A percentile compares a stretch with the other conserved stretches of the same genome.
Conservation (phyloP, 495 filamentous ascomycete genomes). For the Penicillium angulare region DNA sequence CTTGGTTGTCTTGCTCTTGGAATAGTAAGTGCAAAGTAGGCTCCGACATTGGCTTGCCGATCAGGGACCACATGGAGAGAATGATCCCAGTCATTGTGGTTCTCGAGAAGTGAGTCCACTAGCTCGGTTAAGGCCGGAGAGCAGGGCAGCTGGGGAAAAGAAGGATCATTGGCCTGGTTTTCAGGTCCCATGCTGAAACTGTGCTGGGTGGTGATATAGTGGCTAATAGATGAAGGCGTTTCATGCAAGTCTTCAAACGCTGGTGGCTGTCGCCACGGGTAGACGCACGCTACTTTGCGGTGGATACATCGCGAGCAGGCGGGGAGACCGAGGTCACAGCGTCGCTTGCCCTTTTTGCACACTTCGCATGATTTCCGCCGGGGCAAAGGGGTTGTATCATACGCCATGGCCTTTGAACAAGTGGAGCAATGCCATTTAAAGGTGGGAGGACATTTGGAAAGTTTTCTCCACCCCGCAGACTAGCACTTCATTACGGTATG, state of each 20-base stretch:
- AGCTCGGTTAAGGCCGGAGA: background rate
- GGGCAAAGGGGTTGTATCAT: conserved; percentile 28
- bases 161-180: too few species aligned
- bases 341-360: conserved; percentile 54
- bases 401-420: background rate
- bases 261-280: conserved; percentile 29
- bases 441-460: too few species aligned
- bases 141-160: background rate
- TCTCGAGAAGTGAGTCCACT: background rate
- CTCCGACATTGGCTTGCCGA: background rate
- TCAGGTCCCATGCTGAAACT: background rate
- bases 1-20: conserved; percentile 5
- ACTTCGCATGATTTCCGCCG: conserved; percentile 51
- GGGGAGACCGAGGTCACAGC: conserved; percentile 49
- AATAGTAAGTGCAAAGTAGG: background rate
- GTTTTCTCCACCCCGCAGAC: background rate
- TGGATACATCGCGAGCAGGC: conserved; percentile 47
- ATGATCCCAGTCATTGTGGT: background rate
- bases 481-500: background rate
- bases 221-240: too few species aligned
- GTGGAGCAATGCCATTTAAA: too few species aligned
- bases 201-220: too few species aligned
- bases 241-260: background rate
- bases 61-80: background rate
- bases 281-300: conserved; percentile 41